These are phyloP conservation scores for Neonectria neomacrospora DNA, from an alignment of 2,329 filamentous ascomycete species.

Conservation along the genomic window DNA sequence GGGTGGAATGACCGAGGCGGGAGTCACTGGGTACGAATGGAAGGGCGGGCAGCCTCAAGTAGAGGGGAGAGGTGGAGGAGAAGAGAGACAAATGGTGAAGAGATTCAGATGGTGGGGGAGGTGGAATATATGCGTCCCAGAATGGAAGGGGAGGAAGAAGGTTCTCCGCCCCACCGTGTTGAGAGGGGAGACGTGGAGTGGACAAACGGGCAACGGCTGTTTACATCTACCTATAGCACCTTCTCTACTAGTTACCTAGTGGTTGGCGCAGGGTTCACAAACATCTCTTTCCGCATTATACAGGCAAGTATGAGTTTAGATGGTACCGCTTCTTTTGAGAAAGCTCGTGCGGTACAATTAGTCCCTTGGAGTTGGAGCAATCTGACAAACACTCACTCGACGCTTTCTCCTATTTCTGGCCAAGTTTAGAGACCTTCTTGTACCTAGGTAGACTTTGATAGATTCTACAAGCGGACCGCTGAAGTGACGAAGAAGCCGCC, in stretches of 20 bases:
- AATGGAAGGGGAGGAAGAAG: neutral
- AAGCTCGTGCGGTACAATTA: neutral
- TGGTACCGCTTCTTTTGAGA: neutral
- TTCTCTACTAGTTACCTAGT: too few species aligned
- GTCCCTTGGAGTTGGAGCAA: neutral
- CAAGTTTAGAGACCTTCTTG: neutral
- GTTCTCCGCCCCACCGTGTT: neutral
- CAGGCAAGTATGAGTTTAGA: neutral
- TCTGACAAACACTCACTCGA: neutral
- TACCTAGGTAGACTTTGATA: neutral
- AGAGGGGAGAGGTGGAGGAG: neutral
- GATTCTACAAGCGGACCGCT: neutral
- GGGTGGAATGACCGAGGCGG: conserved; percentile 8
- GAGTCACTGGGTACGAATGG: neutral
- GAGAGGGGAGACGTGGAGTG: neutral
- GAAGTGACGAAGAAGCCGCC: neutral
- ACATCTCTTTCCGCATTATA: neutral
- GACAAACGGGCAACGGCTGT: neutral
- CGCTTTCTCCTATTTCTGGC: neutral
- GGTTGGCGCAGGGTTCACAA: too few species aligned
- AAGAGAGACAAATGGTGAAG: neutral
- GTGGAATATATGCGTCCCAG: too few species aligned
- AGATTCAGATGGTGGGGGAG: neutral
- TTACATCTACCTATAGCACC: neutral
- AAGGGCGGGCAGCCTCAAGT: neutral